Percentiles rank a stretch among this genome's conserved stretches.
Evolutionary conservation across 1,284 basidiomycete species (phyloP).

Genomic region (Ganoderma multipileum): DNA sequence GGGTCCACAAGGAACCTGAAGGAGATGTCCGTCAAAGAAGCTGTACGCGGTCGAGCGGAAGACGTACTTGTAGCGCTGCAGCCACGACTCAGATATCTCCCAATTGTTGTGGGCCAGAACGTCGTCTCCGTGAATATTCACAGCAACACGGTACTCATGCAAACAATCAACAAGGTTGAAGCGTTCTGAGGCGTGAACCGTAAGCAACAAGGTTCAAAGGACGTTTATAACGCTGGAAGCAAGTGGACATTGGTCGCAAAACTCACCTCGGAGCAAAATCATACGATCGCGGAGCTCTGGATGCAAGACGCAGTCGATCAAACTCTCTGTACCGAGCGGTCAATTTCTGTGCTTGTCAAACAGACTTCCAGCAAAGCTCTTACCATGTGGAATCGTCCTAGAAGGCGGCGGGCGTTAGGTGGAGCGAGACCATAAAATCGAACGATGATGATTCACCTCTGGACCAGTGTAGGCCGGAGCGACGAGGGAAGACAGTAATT

Average conservation of each 20-base stretch:
- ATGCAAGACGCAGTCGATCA: conserved; percentile 89
- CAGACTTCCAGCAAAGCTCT: conserved; percentile 29
- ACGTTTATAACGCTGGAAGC: not conserved
- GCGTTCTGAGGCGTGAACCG: conserved; percentile 55
- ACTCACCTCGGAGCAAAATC: conserved; percentile 81
- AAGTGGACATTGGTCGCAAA: conserved; percentile 10
- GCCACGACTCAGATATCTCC: conserved; percentile 86
- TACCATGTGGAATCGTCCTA: conserved; percentile 87
- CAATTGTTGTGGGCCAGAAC: conserved; percentile 87
- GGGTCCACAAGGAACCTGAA: conserved; percentile 75
- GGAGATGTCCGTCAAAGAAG: not conserved
- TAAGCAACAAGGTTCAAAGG: conserved; percentile 9
- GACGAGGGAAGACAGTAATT: conserved; percentile 90
- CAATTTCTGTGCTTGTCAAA: conserved; percentile 9
- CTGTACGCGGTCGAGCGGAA: conserved; percentile 7
- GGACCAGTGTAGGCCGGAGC: conserved; percentile 83
- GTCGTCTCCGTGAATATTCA: conserved; percentile 87
- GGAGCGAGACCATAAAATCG: not conserved
- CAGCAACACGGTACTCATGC: conserved; percentile 68
- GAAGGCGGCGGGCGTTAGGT: conserved; percentile 38
- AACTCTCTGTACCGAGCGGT: conserved; percentile 61
- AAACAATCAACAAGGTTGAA: conserved; percentile 81
- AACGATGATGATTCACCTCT: conserved; percentile 56
- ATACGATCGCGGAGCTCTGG: conserved; percentile 89
- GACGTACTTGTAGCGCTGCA: conserved; percentile 80